phyloP scores from a whole-genome alignment of 306 rosid genomes.

The Quercus variabilis region DNA sequence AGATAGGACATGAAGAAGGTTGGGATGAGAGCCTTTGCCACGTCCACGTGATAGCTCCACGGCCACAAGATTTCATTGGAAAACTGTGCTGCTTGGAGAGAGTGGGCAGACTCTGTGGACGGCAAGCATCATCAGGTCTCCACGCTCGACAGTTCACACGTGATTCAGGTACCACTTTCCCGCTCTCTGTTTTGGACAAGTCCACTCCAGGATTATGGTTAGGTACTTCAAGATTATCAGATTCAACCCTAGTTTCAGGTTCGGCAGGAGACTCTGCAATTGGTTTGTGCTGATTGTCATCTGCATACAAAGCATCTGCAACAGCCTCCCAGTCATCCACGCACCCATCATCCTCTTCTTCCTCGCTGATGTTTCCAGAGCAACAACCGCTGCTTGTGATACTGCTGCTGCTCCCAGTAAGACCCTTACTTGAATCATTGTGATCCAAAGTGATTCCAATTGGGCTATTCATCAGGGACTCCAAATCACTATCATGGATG shows the following conservation, averaged over 20 bases:
- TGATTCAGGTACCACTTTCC: conserved; percentile 17
- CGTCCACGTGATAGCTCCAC: conserved; percentile 30
- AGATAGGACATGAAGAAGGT: conserved; percentile 49
- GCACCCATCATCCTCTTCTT: conserved; percentile 46
- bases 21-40: conserved; percentile 43
- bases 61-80: conserved; percentile 27
- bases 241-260: conserved; percentile 8
- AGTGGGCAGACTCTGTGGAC: conserved; percentile 50
- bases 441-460: conserved; percentile 23
- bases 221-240: neutral
- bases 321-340: conserved; percentile 65
- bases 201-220: conserved; percentile 10
- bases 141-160: conserved; percentile 32
- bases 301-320: conserved; percentile 50
- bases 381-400: conserved; percentile 22
- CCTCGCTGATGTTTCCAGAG: conserved; percentile 33
- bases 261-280: conserved; percentile 20
- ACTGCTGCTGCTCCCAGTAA: conserved; percentile 13
- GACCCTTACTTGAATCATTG: conserved; percentile 30
- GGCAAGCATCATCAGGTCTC: conserved; percentile 51
- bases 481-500: conserved; percentile 23
- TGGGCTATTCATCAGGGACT: conserved; percentile 24
- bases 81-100: conserved; percentile 38
- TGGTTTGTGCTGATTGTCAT: conserved; percentile 13
- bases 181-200: conserved; percentile 13